phyloP scores from a whole-genome alignment of 257 asterid species.

The Ilex asprella region DNA sequence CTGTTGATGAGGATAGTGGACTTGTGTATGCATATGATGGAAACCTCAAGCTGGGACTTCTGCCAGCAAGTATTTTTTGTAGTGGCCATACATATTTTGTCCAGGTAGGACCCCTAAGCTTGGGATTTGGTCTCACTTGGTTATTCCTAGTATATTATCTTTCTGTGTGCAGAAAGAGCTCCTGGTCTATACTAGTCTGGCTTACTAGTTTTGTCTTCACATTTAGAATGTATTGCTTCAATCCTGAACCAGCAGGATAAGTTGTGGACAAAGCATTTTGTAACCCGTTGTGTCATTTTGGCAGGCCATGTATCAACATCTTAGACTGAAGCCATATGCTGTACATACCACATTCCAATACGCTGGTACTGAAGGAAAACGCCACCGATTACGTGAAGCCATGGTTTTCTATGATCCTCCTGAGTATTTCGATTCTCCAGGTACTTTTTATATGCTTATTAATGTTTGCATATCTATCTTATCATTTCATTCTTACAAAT shows the following conservation, averaged over 20 bases:
- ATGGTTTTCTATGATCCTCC: conserved; percentile 86
- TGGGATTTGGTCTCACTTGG: too few relatives aligned
- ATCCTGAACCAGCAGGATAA: not conserved
- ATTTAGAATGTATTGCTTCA: not conserved
- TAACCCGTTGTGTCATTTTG: conserved; percentile 13
- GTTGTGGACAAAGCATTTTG: too few relatives aligned
- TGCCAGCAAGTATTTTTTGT: conserved; percentile 95
- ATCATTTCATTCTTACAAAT: not conserved
- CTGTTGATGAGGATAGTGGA: conserved; percentile 96
- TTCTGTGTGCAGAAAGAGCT: too few relatives aligned
- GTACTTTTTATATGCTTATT: conserved; percentile 23
- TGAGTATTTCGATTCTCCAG: conserved; percentile 81
- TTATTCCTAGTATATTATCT: too few relatives aligned
- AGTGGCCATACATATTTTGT: conserved; percentile 98
- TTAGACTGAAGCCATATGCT: conserved; percentile 80
- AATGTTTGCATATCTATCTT: not conserved
- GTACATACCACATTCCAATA: conserved; percentile 97
- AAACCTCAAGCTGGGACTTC: conserved; percentile 84
- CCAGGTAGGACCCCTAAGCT: conserved; percentile 46
- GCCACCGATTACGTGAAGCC: conserved; percentile 95
- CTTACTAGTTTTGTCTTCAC: too few relatives aligned
- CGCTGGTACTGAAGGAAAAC: conserved; percentile 97
- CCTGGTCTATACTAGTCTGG: too few relatives aligned
- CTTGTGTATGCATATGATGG: conserved; percentile 98
- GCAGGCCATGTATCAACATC: conserved; percentile 86